Evolutionary conservation across 2,329 filamentous ascomycete species (phyloP).

Genomic region (Aspergillus oerlinghausenensis): DNA sequence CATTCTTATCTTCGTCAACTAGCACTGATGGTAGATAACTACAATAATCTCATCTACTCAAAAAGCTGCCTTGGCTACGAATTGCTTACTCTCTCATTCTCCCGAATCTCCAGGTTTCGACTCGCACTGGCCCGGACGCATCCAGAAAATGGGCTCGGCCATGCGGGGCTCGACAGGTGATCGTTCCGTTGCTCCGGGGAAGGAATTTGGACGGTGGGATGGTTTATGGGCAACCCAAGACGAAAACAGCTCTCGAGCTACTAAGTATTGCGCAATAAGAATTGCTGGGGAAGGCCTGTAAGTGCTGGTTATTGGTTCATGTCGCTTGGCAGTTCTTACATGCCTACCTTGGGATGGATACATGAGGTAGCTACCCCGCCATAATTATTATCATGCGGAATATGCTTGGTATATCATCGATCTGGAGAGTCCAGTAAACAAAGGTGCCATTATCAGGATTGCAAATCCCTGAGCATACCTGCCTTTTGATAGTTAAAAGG

Average conservation of each 20-base stretch:
- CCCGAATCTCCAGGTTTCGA: not conserved
- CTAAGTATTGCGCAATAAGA: not conserved
- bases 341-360: not conserved
- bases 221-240: not conserved
- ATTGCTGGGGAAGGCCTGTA: not conserved
- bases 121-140: constrained; percentile 8
- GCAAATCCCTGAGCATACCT: not conserved
- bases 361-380: not conserved
- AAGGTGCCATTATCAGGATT: not conserved
- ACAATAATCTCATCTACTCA: not conserved
- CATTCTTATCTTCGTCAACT: not conserved
- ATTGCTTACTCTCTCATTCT: constrained; percentile 1
- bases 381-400: not conserved
- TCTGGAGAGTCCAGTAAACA: not conserved
- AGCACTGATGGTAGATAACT: not conserved
- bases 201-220: constrained; percentile 4
- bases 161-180: constrained; percentile 27
- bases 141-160: constrained; percentile 23
- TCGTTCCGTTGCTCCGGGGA: constrained; percentile 35
- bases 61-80: not conserved
- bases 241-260: not conserved
- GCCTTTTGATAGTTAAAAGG: too few relatives aligned
- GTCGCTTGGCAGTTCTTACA: not conserved
- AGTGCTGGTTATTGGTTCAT: not conserved
- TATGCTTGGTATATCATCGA: not conserved